Percentiles rank a stretch among this genome's conserved stretches.
Evolutionary conservation across 176 grass and related monocot genomes (phyloP).

Genomic region (Oryza australiensis): DNA sequence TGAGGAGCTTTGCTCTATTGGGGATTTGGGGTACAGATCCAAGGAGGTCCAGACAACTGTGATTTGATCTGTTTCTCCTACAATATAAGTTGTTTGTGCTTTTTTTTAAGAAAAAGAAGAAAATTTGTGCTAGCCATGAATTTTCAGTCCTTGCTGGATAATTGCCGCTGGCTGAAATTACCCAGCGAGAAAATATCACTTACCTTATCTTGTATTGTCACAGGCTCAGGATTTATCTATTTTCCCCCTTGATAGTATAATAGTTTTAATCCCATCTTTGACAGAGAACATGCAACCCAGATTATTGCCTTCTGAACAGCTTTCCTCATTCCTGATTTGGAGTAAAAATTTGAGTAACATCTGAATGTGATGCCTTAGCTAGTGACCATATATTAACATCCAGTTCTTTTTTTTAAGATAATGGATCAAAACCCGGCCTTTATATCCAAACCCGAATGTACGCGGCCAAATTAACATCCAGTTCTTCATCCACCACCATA

Average conservation of each 20-base stretch:
- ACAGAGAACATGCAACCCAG: not conserved
- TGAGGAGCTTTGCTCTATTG: too few relatives aligned
- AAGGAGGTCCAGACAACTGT: not conserved
- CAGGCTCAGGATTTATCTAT: not conserved
- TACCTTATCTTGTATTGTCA: not conserved
- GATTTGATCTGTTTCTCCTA: not conserved
- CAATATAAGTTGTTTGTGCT: not conserved
- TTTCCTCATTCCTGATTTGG: not conserved
- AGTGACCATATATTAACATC: not conserved
- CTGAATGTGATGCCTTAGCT: not conserved
- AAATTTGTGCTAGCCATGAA: not conserved
- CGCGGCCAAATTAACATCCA: not conserved
- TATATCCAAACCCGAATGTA: too few relatives aligned
- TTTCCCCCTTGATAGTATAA: not conserved
- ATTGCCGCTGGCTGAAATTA: not conserved
- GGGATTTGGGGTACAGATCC: too few relatives aligned
- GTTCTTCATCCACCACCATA: not conserved
- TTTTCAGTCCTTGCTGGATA: not conserved
- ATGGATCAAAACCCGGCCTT: too few relatives aligned
- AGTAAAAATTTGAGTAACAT: not conserved
- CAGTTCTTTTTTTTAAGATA: too few relatives aligned
- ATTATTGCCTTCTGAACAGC: not conserved
- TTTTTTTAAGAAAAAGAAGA: too few relatives aligned
- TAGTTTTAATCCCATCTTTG: not conserved
- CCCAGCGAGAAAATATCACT: not conserved